Evolutionary conservation across 1,139 yeast genomes (phyloP).

Genomic region (Suhomyces taliae): DNA sequence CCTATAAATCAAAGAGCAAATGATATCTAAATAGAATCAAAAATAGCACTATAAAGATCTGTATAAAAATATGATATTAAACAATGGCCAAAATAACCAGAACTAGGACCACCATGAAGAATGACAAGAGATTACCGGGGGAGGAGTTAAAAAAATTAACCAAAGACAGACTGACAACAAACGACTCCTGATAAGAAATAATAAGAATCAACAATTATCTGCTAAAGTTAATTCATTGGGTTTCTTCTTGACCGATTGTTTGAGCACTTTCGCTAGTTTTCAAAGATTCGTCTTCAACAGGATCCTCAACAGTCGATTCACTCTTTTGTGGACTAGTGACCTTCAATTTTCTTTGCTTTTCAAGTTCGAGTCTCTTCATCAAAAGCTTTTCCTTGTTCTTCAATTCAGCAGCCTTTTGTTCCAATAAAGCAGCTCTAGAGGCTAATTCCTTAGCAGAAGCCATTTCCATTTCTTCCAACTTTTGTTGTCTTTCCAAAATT

Average conservation of each 20-base stretch:
- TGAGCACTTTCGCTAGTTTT: constrained; percentile 2
- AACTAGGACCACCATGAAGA: no score
- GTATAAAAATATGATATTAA: no score
- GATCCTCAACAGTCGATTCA: constrained; percentile 3
- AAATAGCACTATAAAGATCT: no score
- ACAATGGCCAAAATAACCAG: no score
- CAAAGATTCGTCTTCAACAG: constrained; percentile 4
- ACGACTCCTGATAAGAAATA: neutral
- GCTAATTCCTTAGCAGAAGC: constrained; percentile 74
- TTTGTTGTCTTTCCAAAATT: constrained; percentile 70
- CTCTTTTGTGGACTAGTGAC: constrained; percentile 3
- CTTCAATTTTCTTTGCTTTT: constrained; percentile 15
- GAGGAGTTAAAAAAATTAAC: neutral
- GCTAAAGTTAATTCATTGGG: neutral
- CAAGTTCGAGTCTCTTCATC: constrained; percentile 38
- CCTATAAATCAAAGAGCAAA: no score
- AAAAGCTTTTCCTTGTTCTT: constrained; percentile 63
- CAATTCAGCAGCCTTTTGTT: constrained; percentile 71
- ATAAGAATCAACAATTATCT: no score
- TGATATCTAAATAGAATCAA: no score
- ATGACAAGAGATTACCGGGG: neutral
- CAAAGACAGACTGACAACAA: neutral
- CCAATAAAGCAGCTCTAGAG: constrained; percentile 70
- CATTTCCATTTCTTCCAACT: constrained; percentile 74
- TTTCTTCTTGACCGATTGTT: constrained; percentile 37